phyloP scores from a whole-genome alignment of 306 rosid genomes.

The Amphicarpaea edgeworthii region DNA sequence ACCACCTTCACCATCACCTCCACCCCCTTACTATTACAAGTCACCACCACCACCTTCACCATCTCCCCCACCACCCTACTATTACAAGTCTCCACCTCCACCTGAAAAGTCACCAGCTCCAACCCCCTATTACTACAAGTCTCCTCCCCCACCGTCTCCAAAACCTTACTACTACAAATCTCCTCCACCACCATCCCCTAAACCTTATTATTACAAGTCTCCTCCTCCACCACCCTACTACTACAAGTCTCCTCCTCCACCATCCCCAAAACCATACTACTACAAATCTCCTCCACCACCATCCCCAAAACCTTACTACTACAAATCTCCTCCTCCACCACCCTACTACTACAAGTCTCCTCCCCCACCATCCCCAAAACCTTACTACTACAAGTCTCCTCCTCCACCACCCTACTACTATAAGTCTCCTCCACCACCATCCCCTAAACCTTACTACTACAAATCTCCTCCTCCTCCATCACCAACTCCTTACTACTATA shows the following conservation, averaged over 20 bases:
- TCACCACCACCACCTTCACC: conserved; percentile 58
- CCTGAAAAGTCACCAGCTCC: conserved; percentile 45
- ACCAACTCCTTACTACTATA: conserved; percentile 11
- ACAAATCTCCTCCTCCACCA: conserved; percentile 52
- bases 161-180: conserved; percentile 25
- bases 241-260: conserved; percentile 40
- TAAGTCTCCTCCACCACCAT: conserved; percentile 37
- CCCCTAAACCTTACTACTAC: conserved; percentile 21
- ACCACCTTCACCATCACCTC: conserved; percentile 53
- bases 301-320: conserved; percentile 41
- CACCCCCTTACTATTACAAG: conserved; percentile 38
- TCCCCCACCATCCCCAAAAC: too few relatives aligned
- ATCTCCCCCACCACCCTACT: conserved; percentile 45
- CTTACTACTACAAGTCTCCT: conserved; percentile 23
- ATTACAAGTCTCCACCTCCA: conserved; percentile 44
- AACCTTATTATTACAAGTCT: conserved; percentile 34
- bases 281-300: conserved; percentile 61
- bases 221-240: conserved; percentile 42
- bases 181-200: conserved; percentile 40
- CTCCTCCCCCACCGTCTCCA: conserved; percentile 50
- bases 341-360: conserved; percentile 52
- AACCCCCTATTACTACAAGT: conserved; percentile 40
- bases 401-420: conserved; percentile 29
- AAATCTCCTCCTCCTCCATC: conserved; percentile 49
- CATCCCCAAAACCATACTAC: conserved; percentile 3